Conservation (phyloP, 2,329 filamentous ascomycete species). For the Colletotrichum liaoningense region DNA sequence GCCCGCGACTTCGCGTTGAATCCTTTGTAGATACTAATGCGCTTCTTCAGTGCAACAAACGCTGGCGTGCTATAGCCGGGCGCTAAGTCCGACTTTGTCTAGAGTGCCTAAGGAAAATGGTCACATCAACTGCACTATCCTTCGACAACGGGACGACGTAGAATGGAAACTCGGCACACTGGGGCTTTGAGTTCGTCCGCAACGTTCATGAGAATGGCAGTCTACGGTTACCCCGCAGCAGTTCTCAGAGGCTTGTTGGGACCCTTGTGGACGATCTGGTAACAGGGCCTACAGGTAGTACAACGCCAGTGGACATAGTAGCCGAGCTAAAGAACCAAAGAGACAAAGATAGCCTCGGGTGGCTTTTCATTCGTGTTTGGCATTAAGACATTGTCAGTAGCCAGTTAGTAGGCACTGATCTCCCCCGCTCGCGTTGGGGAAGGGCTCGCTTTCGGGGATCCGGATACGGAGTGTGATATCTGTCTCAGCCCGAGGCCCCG, state of each 20-base stretch:
- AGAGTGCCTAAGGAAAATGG: no score
- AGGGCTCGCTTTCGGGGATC: neutral
- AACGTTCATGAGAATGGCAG: neutral
- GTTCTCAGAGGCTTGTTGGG: neutral
- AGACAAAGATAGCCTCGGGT: neutral
- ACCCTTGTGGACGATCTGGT: neutral
- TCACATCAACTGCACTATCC: neutral
- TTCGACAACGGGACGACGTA: neutral
- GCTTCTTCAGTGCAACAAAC: neutral
- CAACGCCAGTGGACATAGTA: neutral
- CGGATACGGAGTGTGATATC: neutral
- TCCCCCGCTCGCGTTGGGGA: neutral
- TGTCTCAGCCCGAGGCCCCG: neutral
- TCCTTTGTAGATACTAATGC: neutral
- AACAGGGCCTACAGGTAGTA: neutral
- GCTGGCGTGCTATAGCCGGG: neutral
- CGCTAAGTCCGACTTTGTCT: neutral
- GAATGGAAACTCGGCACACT: neutral
- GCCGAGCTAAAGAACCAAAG: neutral
- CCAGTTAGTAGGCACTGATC: neutral
- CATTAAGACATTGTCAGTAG: neutral
- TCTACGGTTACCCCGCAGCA: neutral
- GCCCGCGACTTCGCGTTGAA: neutral
- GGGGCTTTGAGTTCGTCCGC: neutral
- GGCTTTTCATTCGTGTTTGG: neutral